Evolutionary conservation across 345 rosid species (phyloP), one percentile per base, ranked within the genome.

Genomic region (Hibiscus mutabilis): DNA sequence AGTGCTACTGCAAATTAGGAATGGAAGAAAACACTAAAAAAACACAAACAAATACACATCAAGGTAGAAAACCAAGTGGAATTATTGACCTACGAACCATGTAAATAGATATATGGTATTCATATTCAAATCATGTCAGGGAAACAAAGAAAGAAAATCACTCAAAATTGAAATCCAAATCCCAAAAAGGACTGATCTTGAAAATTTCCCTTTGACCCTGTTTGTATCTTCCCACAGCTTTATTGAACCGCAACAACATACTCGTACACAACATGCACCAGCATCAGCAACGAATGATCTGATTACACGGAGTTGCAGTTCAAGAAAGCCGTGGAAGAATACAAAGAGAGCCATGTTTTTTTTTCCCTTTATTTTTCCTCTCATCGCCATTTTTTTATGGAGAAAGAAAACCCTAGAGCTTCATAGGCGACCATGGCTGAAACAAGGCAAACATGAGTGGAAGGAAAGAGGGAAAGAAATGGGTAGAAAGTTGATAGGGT

Each of bases 301-400:
- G 27, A 31, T 5, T 52, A 52, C 22, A 49, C 52, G 55, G 2
- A 73, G 79, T 75, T 79, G 97, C 98, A 88, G 98, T 93, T 93
- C 97, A 93, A 93, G 98, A 93, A 93, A 93, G 98, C 98, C 91
- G 98, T 93, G 97, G 98, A 93, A 91, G 84, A 87, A 88, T 85
- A 91, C 89, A 78, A 79, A 88, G 83, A 93, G 89, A 44, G 78
- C 71, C 98, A 91, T 67, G 25, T 60, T 6, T 60, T 21, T 3
- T 19, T 19, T 1, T 35, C n/a, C 6, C 16, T 1, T 18, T 1
- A 1, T 7, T 14, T 14, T 31, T 60, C 31, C n/a, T 15, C 42
- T 18, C 25, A n/a, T 18, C 33, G 6, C 69, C 55, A 44, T 22
- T 21, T 0, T 55, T 55, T 3, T 19, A 12, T 21, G 2, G 21